Evolutionary conservation across 495 filamentous ascomycete species (phyloP).

Genomic region (Neurospora sp.): DNA sequence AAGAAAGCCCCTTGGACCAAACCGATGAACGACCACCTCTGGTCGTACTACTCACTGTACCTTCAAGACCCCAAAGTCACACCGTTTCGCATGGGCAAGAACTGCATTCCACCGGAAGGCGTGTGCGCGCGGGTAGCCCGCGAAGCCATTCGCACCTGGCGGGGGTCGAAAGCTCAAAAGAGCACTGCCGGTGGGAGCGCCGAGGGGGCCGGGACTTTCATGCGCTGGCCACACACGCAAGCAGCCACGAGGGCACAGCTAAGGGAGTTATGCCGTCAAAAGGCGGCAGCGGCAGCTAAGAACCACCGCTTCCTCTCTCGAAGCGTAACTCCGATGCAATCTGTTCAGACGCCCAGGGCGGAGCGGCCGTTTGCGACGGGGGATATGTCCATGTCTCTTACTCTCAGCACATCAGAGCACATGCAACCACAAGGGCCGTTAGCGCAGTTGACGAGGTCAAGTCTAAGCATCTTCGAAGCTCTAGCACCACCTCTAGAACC

Average conservation of each 20-base stretch:
- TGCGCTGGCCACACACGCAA: conserved; percentile 74
- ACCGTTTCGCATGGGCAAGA: conserved; percentile 84
- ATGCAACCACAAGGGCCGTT: conserved; percentile 69
- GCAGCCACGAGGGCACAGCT: conserved; percentile 70
- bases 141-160: conserved; percentile 80
- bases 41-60: conserved; percentile 82
- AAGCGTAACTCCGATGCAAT: conserved; percentile 49
- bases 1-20: conserved; percentile 62
- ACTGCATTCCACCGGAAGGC: conserved; percentile 76
- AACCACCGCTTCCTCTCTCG: conserved; percentile 48
- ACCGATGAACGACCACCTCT: conserved; percentile 87
- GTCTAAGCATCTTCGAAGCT: conserved; percentile 13
- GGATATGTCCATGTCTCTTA: conserved; percentile 78
- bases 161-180: conserved; percentile 40
- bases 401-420: conserved; percentile 65
- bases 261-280: conserved; percentile 72
- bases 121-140: conserved; percentile 83
- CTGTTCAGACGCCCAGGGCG: not conserved
- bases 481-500: conserved; percentile 6
- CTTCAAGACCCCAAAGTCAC: conserved; percentile 87
- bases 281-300: conserved; percentile 62
- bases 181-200: conserved; percentile 43
- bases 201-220: conserved; percentile 30
- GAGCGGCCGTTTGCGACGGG: conserved; percentile 46
- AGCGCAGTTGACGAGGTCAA: conserved; percentile 42